phyloP scores from a whole-genome alignment of 495 filamentous ascomycete genomes.

The Pyrenopolyporus hunteri region DNA sequence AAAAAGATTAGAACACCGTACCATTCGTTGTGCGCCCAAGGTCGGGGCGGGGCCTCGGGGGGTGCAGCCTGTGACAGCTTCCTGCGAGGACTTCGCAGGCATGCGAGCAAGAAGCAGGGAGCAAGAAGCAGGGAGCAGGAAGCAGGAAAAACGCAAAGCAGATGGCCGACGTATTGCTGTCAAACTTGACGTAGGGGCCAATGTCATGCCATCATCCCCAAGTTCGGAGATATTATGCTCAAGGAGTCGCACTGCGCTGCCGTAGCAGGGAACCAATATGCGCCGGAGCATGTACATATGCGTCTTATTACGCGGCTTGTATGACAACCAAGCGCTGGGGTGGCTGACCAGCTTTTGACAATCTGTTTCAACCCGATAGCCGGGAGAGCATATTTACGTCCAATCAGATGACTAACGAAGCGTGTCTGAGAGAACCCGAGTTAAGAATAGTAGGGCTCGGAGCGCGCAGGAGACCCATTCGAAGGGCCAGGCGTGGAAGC shows the following conservation, averaged over 20 bases:
- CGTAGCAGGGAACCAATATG: conserved; percentile 20
- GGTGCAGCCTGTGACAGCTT: conserved; percentile 19
- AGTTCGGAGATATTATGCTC: conserved; percentile 33
- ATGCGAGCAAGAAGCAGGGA: conserved; percentile 31
- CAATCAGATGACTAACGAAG: conserved; percentile 7
- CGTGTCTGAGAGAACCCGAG: conserved; percentile 1
- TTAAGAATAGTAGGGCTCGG: conserved; percentile 16
- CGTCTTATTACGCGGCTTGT: conserved; percentile 36
- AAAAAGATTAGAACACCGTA: conserved; percentile 21
- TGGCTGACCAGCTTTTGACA: conserved; percentile 17
- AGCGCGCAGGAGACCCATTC: too few species aligned
- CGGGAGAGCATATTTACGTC: conserved; percentile 1
- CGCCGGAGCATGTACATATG: conserved; percentile 13
- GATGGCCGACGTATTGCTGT: conserved; percentile 19
- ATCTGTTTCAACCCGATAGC: conserved; percentile 27
- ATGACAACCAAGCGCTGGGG: conserved; percentile 25
- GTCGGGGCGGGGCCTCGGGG: conserved; percentile 23
- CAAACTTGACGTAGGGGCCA: conserved; percentile 30
- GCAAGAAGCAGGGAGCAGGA: not conserved
- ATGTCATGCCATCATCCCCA: conserved; percentile 20
- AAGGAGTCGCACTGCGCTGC: conserved; percentile 28
- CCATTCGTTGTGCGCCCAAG: conserved; percentile 6
- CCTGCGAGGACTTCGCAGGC: conserved; percentile 17
- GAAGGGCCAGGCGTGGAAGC: conserved; percentile 1
- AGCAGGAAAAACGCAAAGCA: conserved; percentile 1